phyloP scores from a whole-genome alignment of 352 stramenopile species.

The Pythium folliculosum region DNA sequence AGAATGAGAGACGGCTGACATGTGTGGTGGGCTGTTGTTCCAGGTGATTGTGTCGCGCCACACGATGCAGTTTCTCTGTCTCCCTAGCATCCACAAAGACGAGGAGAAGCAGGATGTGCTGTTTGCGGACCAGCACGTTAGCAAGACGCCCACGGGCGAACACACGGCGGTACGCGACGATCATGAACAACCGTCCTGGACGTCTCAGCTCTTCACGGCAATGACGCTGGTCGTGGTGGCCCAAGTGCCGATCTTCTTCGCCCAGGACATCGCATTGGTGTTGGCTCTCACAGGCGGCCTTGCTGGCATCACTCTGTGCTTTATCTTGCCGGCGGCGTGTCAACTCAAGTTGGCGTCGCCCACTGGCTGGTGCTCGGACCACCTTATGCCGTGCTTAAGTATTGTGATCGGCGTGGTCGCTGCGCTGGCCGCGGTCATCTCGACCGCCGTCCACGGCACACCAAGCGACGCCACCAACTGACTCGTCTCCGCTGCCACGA shows the following conservation, averaged over 20 bases:
- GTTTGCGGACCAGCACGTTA: conserved; percentile 29
- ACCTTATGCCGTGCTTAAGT: conserved; percentile 35
- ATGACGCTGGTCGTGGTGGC: conserved; percentile 35
- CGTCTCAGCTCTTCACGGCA: conserved; percentile 23
- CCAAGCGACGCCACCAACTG: conserved; percentile 5
- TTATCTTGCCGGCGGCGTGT: conserved; percentile 52
- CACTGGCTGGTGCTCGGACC: conserved; percentile 32
- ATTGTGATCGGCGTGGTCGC: conserved; percentile 37
- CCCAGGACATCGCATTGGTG: conserved; percentile 31
- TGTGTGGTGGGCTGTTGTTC: not conserved
- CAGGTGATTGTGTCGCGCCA: conserved; percentile 54
- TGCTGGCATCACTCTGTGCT: conserved; percentile 42
- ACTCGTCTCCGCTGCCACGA: not conserved
- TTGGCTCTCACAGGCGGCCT: conserved; percentile 47
- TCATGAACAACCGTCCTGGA: conserved; percentile 18
- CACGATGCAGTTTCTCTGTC: conserved; percentile 41
- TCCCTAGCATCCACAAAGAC: conserved; percentile 18
- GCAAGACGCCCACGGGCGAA: conserved; percentile 20
- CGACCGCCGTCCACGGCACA: conserved; percentile 25
- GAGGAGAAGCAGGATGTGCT: conserved; percentile 38
- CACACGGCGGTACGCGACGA: conserved; percentile 5
- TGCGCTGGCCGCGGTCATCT: conserved; percentile 35
- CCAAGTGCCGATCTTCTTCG: conserved; percentile 44
- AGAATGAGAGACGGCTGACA: not conserved
- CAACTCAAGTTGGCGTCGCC: conserved; percentile 43